Evolutionary conservation across 2,329 filamentous ascomycete genomes (phyloP).

Genomic region (Ophiostoma ulmi): DNA sequence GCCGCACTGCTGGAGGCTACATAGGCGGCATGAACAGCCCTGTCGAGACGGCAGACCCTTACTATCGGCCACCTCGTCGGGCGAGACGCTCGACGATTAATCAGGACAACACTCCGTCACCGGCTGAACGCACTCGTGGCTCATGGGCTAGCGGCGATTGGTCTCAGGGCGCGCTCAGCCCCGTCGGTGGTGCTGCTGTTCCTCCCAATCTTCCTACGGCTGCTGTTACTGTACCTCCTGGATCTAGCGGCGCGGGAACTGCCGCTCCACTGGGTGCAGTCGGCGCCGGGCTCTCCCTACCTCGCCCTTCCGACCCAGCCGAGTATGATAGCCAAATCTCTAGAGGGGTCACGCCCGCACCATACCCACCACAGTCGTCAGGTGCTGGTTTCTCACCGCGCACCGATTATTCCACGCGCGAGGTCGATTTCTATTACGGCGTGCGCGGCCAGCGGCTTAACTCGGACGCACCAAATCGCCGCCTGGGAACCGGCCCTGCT

Average conservation of each 20-base stretch:
- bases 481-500: conserved; percentile 86
- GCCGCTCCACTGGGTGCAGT: neutral
- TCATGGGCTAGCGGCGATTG: conserved; percentile 39
- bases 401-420: conserved; percentile 85
- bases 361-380: conserved; percentile 33
- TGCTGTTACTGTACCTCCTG: neutral
- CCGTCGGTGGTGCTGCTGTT: neutral
- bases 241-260: neutral
- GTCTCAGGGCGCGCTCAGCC: conserved; percentile 28
- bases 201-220: neutral
- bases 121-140: conserved; percentile 35
- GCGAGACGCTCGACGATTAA: conserved; percentile 42
- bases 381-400: conserved; percentile 50
- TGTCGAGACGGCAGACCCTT: conserved; percentile 63
- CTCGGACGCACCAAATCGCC: conserved; percentile 73
- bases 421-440: conserved; percentile 96
- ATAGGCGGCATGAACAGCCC: conserved; percentile 33
- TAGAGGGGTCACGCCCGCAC: conserved; percentile 43
- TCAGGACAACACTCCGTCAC: conserved; percentile 47
- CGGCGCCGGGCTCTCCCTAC: neutral
- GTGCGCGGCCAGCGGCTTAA: conserved; percentile 83
- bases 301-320: conserved; percentile 34
- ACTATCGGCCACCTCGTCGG: conserved; percentile 78
- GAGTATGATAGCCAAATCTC: conserved; percentile 42
- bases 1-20: neutral